Evolutionary conservation across 495 filamentous ascomycete species (phyloP).

Genomic region (Physcia stellaris): DNA sequence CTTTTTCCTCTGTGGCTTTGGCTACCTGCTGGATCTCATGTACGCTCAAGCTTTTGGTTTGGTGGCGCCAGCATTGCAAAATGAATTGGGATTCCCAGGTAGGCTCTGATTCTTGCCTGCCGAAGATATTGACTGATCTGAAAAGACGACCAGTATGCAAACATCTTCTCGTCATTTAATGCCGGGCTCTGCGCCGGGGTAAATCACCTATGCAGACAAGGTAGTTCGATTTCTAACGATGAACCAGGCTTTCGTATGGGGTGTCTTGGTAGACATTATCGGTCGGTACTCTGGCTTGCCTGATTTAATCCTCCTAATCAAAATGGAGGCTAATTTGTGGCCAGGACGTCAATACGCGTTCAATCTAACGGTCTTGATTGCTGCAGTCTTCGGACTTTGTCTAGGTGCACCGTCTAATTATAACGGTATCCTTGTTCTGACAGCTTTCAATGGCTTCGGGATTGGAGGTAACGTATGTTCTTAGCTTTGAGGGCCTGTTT

Average conservation of each 20-base stretch:
- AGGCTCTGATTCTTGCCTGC: background rate
- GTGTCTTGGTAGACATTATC: slow-evolving; percentile 35
- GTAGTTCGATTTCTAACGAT: slow-evolving; percentile 10
- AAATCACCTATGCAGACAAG: slow-evolving; percentile 2
- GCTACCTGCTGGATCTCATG: slow-evolving; percentile 35
- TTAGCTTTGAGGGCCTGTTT: too few relatives aligned
- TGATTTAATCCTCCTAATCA: background rate
- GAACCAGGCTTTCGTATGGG: slow-evolving; percentile 30
- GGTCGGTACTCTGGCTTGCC: slow-evolving; percentile 18
- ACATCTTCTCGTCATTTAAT: slow-evolving; percentile 20
- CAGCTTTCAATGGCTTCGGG: slow-evolving; percentile 33
- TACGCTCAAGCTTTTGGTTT: slow-evolving; percentile 37
- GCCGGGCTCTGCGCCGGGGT: slow-evolving; percentile 24
- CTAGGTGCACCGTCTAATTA: slow-evolving; percentile 29
- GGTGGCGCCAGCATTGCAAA: slow-evolving; percentile 28
- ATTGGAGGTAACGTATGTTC: slow-evolving; percentile 37
- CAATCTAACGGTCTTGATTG: slow-evolving; percentile 33
- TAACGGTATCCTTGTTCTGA: slow-evolving; percentile 27
- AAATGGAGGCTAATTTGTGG: background rate
- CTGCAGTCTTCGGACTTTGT: slow-evolving; percentile 30
- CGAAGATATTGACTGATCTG: too few relatives aligned
- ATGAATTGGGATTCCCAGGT: slow-evolving; percentile 30
- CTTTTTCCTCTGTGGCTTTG: slow-evolving; percentile 35
- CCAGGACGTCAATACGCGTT: slow-evolving; percentile 34
- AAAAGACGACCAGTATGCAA: too few relatives aligned